These are phyloP conservation scores for Curvularia spicifera DNA, from an alignment of 2,329 filamentous ascomycete species.

Conservation along the genomic window DNA sequence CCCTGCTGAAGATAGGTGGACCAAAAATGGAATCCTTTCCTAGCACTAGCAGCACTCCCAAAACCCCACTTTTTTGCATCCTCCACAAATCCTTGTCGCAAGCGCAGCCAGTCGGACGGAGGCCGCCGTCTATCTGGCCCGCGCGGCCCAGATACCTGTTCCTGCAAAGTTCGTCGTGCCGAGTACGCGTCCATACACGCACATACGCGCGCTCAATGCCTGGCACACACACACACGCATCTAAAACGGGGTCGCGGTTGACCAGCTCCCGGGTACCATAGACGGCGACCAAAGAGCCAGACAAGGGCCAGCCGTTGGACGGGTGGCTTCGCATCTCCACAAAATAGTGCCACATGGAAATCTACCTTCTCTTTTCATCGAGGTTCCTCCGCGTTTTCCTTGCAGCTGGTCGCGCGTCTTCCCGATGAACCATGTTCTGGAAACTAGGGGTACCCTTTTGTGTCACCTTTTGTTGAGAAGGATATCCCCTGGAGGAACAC, in stretches of 20 bases:
- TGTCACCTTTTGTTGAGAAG: constrained; percentile 7
- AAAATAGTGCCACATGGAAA: neutral
- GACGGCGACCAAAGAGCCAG: neutral
- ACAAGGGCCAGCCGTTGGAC: constrained; percentile 2
- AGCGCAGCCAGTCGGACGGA: neutral
- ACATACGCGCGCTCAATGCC: constrained; percentile 1
- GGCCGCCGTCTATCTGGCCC: constrained; percentile 2
- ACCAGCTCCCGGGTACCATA: neutral
- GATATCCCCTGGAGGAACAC: neutral
- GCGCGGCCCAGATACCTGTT: constrained; percentile 15
- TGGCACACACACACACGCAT: neutral
- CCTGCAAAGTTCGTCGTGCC: constrained; percentile 9
- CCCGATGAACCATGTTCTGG: constrained; percentile 16
- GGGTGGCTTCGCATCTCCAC: constrained; percentile 3
- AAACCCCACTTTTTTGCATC: neutral
- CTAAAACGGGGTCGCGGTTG: neutral
- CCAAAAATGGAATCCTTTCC: constrained; percentile 5
- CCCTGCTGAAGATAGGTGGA: constrained; percentile 3
- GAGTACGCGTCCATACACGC: constrained; percentile 5
- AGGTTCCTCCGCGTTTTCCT: constrained; percentile 6
- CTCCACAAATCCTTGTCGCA: neutral
- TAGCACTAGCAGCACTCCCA: neutral
- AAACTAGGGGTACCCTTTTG: constrained; percentile 6
- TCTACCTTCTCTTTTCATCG: constrained; percentile 14
- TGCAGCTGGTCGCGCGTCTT: constrained; percentile 9